Percentiles rank a stretch among this genome's conserved stretches.
Conservation (phyloP, 805 yeast species). For the Alloascoidea hylecoeti region DNA sequence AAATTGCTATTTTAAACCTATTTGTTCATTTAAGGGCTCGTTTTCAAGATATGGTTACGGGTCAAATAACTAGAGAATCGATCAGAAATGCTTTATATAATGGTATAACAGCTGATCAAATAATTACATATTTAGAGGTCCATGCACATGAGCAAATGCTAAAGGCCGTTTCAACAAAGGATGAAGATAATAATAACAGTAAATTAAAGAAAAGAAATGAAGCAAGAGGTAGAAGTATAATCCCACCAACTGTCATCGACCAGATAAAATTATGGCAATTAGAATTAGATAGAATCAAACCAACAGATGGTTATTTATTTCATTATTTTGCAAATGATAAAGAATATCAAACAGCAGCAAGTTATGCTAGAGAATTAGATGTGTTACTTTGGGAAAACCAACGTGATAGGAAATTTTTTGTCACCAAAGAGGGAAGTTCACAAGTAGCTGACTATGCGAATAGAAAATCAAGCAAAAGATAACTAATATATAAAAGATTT, state of each 20-base stretch:
- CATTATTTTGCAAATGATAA: conserved; percentile 68
- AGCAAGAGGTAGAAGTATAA: conserved; percentile 36
- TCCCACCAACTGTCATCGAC: conserved; percentile 96
- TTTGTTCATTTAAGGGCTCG: conserved; percentile 79
- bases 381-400: conserved; percentile 82
- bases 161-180: conserved; percentile 54
- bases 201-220: conserved; percentile 12
- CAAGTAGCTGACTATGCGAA: conserved; percentile 90
- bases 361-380: conserved; percentile 84
- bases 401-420: conserved; percentile 60
- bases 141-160: conserved; percentile 94
- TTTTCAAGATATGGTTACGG: conserved; percentile 86
- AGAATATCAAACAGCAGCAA: conserved; percentile 59
- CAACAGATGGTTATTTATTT: conserved; percentile 77
- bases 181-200: conserved; percentile 24
- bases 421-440: conserved; percentile 71
- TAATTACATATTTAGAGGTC: conserved; percentile 72
- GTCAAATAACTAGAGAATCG: conserved; percentile 86
- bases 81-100: conserved; percentile 69
- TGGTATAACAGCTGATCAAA: conserved; percentile 93
- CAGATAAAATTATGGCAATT: conserved; percentile 94
- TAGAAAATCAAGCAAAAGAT: conserved; percentile 21
- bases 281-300: conserved; percentile 82
- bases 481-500: too few relatives aligned
- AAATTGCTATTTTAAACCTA: conserved; percentile 80